A percentile compares a stretch with the other conserved stretches of the same genome.
phyloP scores from a whole-genome alignment of 495 filamentous ascomycete genomes.

The Tetracladium setigerum region DNA sequence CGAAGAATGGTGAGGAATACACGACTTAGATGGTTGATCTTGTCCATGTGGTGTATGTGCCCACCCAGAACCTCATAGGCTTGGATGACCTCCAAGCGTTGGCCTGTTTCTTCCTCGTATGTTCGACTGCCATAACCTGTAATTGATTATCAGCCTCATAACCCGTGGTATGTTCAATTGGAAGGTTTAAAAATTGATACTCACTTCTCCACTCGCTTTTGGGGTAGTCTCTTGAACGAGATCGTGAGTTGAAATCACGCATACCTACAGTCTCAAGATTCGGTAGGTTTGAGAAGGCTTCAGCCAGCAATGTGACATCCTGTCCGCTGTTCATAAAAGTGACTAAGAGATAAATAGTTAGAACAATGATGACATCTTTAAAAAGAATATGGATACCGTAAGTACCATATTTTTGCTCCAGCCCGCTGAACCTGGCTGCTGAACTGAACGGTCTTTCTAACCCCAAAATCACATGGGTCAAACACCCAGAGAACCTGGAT shows the following conservation, averaged over 20 bases:
- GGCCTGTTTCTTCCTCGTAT: constrained; percentile 3
- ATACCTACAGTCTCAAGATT: constrained; percentile 41
- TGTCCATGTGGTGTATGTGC: background rate
- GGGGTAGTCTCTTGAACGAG: constrained; percentile 19
- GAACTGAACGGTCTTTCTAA: constrained; percentile 22
- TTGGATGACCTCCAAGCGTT: background rate
- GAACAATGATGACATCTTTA: no score
- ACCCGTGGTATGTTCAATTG: constrained; percentile 3
- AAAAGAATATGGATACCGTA: background rate
- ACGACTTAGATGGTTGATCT: constrained; percentile 10
- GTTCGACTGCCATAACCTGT: constrained; percentile 8
- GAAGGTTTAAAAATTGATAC: constrained; percentile 1
- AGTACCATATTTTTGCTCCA: background rate
- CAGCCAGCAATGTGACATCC: constrained; percentile 37
- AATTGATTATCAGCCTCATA: constrained; percentile 6
- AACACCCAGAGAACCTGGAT: constrained; percentile 27
- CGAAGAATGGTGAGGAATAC: constrained; percentile 25
- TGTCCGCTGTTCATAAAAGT: constrained; percentile 30
- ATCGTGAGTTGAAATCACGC: constrained; percentile 36
- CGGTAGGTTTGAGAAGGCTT: constrained; percentile 39
- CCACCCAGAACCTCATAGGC: background rate
- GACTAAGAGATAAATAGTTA: background rate
- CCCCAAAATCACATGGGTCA: constrained; percentile 42
- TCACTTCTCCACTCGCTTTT: constrained; percentile 21
- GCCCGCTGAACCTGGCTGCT: background rate